Percentiles rank a stretch among this genome's conserved stretches.
These are phyloP conservation scores for Prunus dulcis DNA, from an alignment of 306 rosid species.

Conservation along the genomic window DNA sequence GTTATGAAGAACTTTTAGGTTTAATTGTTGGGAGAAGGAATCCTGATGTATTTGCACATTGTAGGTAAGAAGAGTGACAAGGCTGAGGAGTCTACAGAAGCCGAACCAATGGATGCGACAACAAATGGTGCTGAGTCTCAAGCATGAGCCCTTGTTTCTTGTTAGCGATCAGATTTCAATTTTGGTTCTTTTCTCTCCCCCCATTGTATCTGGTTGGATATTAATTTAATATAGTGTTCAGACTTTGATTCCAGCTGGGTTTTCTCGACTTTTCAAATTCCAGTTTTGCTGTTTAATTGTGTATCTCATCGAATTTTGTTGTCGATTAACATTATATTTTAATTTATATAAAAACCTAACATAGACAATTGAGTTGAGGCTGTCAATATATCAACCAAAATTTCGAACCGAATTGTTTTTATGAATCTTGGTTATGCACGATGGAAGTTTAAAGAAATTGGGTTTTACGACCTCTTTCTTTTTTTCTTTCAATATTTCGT, in stretches of 20 bases:
- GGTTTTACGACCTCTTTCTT: too few species aligned
- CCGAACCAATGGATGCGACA: conserved; percentile 55
- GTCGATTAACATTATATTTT: not conserved
- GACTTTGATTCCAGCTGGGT: conserved; percentile 20
- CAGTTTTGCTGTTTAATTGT: not conserved
- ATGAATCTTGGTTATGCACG: too few species aligned
- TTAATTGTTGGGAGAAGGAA: not conserved
- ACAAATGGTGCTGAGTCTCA: conserved; percentile 51
- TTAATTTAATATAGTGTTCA: conserved; percentile 26
- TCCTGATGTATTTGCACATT: not conserved
- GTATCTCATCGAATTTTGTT: not conserved
- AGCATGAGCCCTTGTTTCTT: conserved; percentile 31
- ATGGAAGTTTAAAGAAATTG: too few species aligned
- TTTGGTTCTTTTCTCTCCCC: conserved; percentile 51
- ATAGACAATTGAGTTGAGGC: not conserved
- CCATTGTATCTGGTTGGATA: conserved; percentile 53
- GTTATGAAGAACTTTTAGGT: not conserved
- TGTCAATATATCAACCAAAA: too few species aligned
- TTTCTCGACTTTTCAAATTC: conserved; percentile 4
- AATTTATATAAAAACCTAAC: not conserved
- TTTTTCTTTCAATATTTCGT: too few species aligned
- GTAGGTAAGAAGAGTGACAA: conserved; percentile 86
- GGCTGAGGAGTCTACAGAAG: conserved; percentile 60
- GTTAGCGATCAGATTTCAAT: conserved; percentile 28
- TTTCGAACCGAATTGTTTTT: too few species aligned